Evolutionary conservation across 169 alveolate genomes (phyloP).

Genomic region (Cryptosporidium sp.): DNA sequence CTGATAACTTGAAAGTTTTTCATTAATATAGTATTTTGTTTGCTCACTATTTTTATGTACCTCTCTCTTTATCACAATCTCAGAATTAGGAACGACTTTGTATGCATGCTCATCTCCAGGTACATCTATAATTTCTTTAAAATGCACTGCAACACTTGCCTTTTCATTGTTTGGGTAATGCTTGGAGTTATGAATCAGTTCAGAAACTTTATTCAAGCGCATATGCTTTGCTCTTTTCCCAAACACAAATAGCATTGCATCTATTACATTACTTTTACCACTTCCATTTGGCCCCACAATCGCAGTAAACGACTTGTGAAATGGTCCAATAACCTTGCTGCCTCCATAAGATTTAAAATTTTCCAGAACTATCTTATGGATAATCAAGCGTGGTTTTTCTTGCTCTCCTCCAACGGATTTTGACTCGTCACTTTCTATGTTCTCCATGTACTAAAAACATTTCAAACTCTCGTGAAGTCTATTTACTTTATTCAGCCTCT

Average conservation of each 20-base stretch:
- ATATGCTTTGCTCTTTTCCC: conserved; percentile 97
- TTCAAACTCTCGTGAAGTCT: background rate
- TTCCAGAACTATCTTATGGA: conserved; percentile 90
- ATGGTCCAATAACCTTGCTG: conserved; percentile 92
- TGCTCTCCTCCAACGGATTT: background rate
- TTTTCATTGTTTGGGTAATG: conserved; percentile 83
- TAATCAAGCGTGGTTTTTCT: conserved; percentile 84
- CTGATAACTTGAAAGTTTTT: conserved; percentile 87
- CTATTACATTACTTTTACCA: conserved; percentile 99
- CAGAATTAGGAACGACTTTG: conserved; percentile 64
- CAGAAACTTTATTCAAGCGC: conserved; percentile 94
- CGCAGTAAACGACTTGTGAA: conserved; percentile 92
- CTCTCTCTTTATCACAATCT: conserved; percentile 76
- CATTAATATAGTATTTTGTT: conserved; percentile 87
- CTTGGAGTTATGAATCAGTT: conserved; percentile 94
- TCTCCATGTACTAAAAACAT: conserved; percentile 53
- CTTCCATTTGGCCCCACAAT: conserved; percentile 99
- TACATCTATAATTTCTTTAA: conserved; percentile 88
- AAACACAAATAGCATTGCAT: conserved; percentile 98
- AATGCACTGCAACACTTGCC: conserved; percentile 93
- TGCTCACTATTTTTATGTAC: conserved; percentile 48
- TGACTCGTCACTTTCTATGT: background rate
- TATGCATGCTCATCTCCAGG: conserved; percentile 71
- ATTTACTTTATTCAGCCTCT: background rate
- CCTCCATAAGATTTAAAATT: conserved; percentile 97